Percentiles rank a stretch among this genome's conserved stretches.
These are phyloP conservation scores for Auriscalpium vulgare DNA, from an alignment of 768 basidiomycete genomes.

Conservation along the genomic window DNA sequence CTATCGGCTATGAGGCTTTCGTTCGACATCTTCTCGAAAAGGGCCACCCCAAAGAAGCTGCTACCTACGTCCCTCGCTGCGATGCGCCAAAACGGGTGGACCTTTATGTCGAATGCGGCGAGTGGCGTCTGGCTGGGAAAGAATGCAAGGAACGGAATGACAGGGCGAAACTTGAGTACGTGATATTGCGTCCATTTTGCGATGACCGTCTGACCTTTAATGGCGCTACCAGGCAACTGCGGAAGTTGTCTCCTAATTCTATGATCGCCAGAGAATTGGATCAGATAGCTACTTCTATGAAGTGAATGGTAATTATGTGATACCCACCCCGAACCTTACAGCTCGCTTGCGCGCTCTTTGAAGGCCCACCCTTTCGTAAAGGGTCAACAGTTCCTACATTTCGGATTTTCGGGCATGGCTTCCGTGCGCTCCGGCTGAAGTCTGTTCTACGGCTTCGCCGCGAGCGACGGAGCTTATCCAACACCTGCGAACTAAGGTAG, in stretches of 20 bases:
- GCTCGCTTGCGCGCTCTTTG: background rate
- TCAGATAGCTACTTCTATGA: conserved; percentile 55
- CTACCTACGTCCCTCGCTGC: conserved; percentile 72
- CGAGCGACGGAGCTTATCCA: too few relatives aligned
- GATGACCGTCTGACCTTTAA: conserved; percentile 5
- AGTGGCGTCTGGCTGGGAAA: conserved; percentile 82
- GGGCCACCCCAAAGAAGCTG: conserved; percentile 71
- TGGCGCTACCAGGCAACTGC: conserved; percentile 50
- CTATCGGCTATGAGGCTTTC: conserved; percentile 93
- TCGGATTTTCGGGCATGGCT: too few relatives aligned
- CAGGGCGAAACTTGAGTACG: conserved; percentile 78
- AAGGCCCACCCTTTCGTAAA: too few relatives aligned
- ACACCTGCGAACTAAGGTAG: too few relatives aligned
- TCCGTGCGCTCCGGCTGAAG: too few relatives aligned
- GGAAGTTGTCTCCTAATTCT: conserved; percentile 70
- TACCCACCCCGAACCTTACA: background rate
- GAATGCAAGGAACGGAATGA: conserved; percentile 89
- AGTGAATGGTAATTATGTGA: conserved; percentile 29
- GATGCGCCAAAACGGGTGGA: conserved; percentile 79
- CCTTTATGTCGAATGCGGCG: conserved; percentile 83
- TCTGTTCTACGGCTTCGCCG: too few relatives aligned
- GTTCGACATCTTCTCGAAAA: conserved; percentile 71
- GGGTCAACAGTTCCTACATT: too few relatives aligned
- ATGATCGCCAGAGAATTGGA: conserved; percentile 76
- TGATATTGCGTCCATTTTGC: background rate